phyloP scores from a whole-genome alignment of 352 stramenopile genomes.

The Thraustotheca clavata region DNA sequence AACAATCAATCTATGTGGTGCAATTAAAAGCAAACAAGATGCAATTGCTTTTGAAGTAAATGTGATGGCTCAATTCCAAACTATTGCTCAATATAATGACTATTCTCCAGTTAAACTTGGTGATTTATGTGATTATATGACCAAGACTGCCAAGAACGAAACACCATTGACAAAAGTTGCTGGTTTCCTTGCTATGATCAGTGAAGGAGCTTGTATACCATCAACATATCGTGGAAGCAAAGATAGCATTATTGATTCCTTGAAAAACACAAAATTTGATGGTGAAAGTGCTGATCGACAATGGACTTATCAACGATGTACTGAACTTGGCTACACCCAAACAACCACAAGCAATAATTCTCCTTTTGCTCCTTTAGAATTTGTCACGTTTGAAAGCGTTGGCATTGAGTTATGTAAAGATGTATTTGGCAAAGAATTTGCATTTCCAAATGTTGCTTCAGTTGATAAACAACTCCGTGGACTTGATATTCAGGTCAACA shows the following conservation, averaged over 20 bases:
- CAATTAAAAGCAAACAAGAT: not conserved
- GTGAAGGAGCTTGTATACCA: constrained; percentile 35
- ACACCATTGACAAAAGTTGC: constrained; percentile 13
- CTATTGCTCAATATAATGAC: constrained; percentile 12
- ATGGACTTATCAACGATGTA: constrained; percentile 54
- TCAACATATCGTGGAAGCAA: constrained; percentile 77
- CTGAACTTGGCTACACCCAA: constrained; percentile 77
- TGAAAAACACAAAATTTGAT: constrained; percentile 72
- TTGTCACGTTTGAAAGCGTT: constrained; percentile 70
- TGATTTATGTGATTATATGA: not conserved
- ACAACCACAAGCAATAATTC: constrained; percentile 30
- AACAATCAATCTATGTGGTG: constrained; percentile 9
- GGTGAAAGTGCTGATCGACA: constrained; percentile 28
- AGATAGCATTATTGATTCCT: constrained; percentile 47
- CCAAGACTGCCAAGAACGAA: not conserved
- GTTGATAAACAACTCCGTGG: constrained; percentile 63
- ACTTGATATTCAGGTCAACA: constrained; percentile 51
- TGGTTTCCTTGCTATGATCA: not conserved
- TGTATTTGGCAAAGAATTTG: constrained; percentile 55
- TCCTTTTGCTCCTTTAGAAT: constrained; percentile 50
- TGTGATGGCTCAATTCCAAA: not conserved
- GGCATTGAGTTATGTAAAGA: constrained; percentile 66
- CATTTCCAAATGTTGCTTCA: constrained; percentile 40
- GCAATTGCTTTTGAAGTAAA: constrained; percentile 1
- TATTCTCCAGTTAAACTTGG: not conserved